Base-by-base conservation (phyloP, 140 eudicot species). In the Ambrosia hybrid region DNA sequence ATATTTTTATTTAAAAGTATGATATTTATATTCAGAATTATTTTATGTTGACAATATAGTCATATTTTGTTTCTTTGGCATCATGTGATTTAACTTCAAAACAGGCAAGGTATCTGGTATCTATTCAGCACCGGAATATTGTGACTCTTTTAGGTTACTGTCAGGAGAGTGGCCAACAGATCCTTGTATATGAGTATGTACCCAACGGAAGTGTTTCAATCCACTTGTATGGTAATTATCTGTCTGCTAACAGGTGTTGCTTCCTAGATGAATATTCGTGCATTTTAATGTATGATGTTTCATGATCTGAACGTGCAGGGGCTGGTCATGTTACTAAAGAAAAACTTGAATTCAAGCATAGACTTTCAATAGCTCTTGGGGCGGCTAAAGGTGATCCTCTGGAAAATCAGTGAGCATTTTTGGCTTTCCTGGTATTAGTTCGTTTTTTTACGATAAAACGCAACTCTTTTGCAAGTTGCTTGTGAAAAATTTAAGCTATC, bases 311-410 rank as follows among this genome's bases (percentile, higher is more conserved):
- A 60, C 55, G 41, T 87, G 72, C 85, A 89, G 96, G 98, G 53
- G 86, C 88, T 65, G 89, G 90, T 78, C 87, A 89, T 70, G 90
- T 81, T 80, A 74, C 90, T 16, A 83, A 77, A 75, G 98, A 92
- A 81, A 92, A 92, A 85, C 95, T 92, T 75, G 98, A 92, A 81
- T 92, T 92, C 91, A 92, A 92, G 91, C 98, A 89, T 72, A 87
- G 96, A 81, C 92, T 89, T 73, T 49, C 95, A 43, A 92, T 92
- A 83, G 98, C 98, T 79, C 83, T 92, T 76, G 98, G 98, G 79
- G 95, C 96, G 78, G 98, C 98, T 87, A 92, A 89, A 92, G 98
- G 98, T 89, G 98, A 92, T 85, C 95, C 85, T 89, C 90, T 92
- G 96, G 92, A 90, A 86, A 89, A 89, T 83, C 95, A 87, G 98